Conservation (phyloP, 1,284 basidiomycete genomes). For the Ganoderma boninense region DNA sequence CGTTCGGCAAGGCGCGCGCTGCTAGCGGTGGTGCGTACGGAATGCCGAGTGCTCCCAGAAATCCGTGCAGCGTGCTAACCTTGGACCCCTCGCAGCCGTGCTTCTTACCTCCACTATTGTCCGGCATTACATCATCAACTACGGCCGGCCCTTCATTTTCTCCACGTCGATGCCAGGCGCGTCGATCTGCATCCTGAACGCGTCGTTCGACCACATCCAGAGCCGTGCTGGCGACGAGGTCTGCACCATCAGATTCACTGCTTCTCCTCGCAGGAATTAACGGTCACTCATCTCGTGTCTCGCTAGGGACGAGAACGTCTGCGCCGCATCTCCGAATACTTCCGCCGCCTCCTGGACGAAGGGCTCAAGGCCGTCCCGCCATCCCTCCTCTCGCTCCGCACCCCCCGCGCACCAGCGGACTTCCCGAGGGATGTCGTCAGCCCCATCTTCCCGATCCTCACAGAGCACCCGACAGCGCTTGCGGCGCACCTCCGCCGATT, state of each 20-base stretch:
- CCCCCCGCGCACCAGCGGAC: slow-evolving; percentile 16
- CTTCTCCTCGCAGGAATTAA: background rate
- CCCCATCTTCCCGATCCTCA: slow-evolving; percentile 88
- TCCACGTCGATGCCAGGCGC: slow-evolving; percentile 81
- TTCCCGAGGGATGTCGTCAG: slow-evolving; percentile 24
- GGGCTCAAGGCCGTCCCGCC: slow-evolving; percentile 20
- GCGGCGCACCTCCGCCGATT: slow-evolving; percentile 64
- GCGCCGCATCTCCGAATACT: slow-evolving; percentile 21
- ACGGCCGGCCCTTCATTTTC: slow-evolving; percentile 88
- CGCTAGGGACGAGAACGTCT: slow-evolving; percentile 7
- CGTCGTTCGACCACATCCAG: slow-evolving; percentile 26
- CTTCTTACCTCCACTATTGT: slow-evolving; percentile 75
- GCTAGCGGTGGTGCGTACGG: slow-evolving; percentile 74
- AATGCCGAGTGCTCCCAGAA: background rate
- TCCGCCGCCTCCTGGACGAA: slow-evolving; percentile 18
- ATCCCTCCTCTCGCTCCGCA: slow-evolving; percentile 20
- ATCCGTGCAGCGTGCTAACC: background rate
- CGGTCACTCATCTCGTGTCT: background rate
- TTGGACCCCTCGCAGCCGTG: slow-evolving; percentile 60
- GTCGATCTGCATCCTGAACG: slow-evolving; percentile 53
- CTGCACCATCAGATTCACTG: background rate
- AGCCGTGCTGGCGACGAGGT: slow-evolving; percentile 25
- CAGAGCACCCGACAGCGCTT: slow-evolving; percentile 70
- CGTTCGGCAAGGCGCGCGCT: slow-evolving; percentile 70
- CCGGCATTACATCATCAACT: slow-evolving; percentile 87